phyloP scores from a whole-genome alignment of 169 alveolate genomes.

The Plasmodium inui region DNA sequence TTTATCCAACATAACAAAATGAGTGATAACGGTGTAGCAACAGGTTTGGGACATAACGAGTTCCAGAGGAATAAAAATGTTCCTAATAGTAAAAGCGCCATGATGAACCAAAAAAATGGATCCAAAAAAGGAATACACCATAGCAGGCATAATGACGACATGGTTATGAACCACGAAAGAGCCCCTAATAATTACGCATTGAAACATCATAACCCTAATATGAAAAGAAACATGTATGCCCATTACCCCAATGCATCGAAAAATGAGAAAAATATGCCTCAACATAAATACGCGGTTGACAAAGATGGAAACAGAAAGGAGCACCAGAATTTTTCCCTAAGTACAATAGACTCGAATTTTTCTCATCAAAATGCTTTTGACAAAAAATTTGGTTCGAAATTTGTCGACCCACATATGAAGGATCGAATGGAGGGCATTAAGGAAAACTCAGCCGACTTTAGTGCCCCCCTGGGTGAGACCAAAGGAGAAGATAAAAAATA shows the following conservation, averaged over 20 bases:
- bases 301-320: conserved; percentile 54
- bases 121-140: neutral
- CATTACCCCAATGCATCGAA: neutral
- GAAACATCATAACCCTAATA: neutral
- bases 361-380: conserved; percentile 50
- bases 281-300: conserved; percentile 6
- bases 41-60: neutral
- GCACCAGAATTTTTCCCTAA: conserved; percentile 42
- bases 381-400: conserved; percentile 6
- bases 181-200: neutral
- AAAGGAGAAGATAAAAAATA: conserved; percentile 6
- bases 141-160: conserved; percentile 9
- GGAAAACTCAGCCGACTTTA: conserved; percentile 11
- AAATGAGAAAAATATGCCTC: conserved; percentile 14
- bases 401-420: conserved; percentile 13
- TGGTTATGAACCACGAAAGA: neutral
- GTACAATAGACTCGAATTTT: conserved; percentile 42
- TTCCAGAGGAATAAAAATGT: conserved; percentile 9
- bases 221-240: neutral
- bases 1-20: neutral
- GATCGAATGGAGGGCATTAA: conserved; percentile 7
- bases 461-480: neutral
- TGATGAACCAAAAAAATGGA: neutral
- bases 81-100: neutral
- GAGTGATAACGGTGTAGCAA: neutral